phyloP scores from a whole-genome alignment of 1,139 yeast species.

The Scheffersomyces illinoinensis region DNA sequence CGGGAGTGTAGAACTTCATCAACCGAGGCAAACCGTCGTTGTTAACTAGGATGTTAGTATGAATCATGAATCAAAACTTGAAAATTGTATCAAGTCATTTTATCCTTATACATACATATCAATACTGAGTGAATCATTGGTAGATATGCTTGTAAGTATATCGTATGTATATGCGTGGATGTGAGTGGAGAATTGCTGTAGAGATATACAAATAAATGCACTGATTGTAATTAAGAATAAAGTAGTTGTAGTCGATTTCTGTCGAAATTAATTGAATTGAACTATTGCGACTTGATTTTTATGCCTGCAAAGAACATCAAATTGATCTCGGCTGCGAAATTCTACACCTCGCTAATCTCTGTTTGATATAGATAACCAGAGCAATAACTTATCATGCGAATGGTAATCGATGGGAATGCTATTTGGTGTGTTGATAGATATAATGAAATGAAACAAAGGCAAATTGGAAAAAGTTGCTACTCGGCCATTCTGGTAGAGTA shows the following conservation, averaged over 20 bases:
- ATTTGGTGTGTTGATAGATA: too few species aligned
- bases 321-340: not conserved
- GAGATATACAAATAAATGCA: not conserved
- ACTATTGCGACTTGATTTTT: not conserved
- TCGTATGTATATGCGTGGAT: not conserved
- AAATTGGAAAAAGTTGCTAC: too few species aligned
- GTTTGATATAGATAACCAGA: not conserved
- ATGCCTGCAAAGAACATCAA: not conserved
- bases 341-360: not conserved
- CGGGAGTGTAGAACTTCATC: constrained; percentile 90
- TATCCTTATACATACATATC: constrained; percentile 59
- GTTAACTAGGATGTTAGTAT: constrained; percentile 57
- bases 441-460: too few species aligned
- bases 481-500: too few species aligned
- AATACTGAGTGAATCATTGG: constrained; percentile 86
- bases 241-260: not conserved
- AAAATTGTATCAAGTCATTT: not conserved
- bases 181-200: not conserved
- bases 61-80: constrained; percentile 10
- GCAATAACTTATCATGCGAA: too few species aligned
- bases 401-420: too few species aligned
- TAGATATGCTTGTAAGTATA: not conserved
- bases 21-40: constrained; percentile 91
- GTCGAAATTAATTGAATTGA: not conserved
- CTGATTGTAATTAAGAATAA: too few species aligned